Conservation (phyloP, 371 early-diverging fungal species). For the Saksenaea oblongispora region DNA sequence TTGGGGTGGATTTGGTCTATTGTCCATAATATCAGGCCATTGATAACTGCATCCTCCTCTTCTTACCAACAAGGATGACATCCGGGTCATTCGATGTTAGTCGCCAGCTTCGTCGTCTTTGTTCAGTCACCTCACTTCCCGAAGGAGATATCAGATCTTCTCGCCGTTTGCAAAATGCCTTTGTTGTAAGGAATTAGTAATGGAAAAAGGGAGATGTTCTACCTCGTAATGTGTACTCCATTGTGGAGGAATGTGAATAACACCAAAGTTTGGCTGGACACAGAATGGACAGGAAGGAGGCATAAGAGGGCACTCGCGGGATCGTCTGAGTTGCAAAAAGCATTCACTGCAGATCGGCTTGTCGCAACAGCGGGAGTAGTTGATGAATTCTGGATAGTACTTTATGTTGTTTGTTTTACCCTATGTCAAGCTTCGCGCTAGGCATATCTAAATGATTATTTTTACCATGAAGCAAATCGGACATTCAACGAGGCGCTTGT, state of each 20-base stretch:
- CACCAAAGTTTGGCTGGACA: conserved; percentile 80
- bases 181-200: background rate
- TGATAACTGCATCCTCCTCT: background rate
- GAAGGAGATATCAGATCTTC: conserved; percentile 7
- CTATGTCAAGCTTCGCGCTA: background rate
- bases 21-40: background rate
- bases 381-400: conserved; percentile 89
- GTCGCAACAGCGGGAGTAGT: conserved; percentile 86
- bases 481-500: conserved; percentile 71
- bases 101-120: conserved; percentile 13
- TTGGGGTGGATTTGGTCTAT: conserved; percentile 18
- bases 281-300: conserved; percentile 85
- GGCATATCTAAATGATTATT: background rate
- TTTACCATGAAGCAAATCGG: conserved; percentile 90
- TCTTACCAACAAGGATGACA: conserved; percentile 31
- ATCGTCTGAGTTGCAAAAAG: conserved; percentile 86
- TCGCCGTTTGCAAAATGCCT: conserved; percentile 23
- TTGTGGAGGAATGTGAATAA: conserved; percentile 61
- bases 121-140: background rate
- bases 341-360: conserved; percentile 93
- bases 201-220: background rate
- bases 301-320: conserved; percentile 39
- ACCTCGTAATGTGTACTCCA: conserved; percentile 27
- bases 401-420: conserved; percentile 12
- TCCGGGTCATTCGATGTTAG: conserved; percentile 29